phyloP scores from a whole-genome alignment of 257 asterid species.

The Solanum clarkiae region DNA sequence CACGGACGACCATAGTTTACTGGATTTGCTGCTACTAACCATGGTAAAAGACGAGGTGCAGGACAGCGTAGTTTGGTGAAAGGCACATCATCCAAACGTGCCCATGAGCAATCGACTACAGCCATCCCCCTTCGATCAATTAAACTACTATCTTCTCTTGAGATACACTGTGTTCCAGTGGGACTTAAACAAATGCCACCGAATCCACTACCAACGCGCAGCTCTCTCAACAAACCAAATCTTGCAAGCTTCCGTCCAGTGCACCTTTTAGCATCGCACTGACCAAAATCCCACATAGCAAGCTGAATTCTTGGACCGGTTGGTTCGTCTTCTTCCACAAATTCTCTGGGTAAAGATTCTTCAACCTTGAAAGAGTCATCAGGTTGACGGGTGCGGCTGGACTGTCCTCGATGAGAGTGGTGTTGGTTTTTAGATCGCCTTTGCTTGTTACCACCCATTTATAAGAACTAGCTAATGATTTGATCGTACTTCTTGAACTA shows the following conservation, averaged over 20 bases:
- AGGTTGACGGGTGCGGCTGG: constrained; percentile 29
- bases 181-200: constrained; percentile 95
- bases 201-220: constrained; percentile 72
- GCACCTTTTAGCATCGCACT: constrained; percentile 95
- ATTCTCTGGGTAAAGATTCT: constrained; percentile 39
- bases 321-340: constrained; percentile 39
- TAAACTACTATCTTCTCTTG: constrained; percentile 69
- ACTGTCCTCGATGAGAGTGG: constrained; percentile 27
- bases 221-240: constrained; percentile 80
- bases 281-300: constrained; percentile 99
- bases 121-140: constrained; percentile 75
- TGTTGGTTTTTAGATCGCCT: constrained; percentile 48
- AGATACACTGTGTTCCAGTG: constrained; percentile 80
- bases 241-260: constrained; percentile 98
- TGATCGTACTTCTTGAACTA: not conserved
- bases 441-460: constrained; percentile 68
- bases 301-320: constrained; percentile 55
- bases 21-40: constrained; percentile 99
- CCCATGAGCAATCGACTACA: constrained; percentile 99
- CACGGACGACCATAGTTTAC: constrained; percentile 96
- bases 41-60: constrained; percentile 95
- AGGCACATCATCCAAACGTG: constrained; percentile 90
- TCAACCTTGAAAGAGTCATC: constrained; percentile 33
- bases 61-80: constrained; percentile 87
- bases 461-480: not conserved